Evolutionary conservation across 2,329 filamentous ascomycete species (phyloP), one percentile per base, ranked within the genome.

Genomic region (Fusarium guadeloupense): DNA sequence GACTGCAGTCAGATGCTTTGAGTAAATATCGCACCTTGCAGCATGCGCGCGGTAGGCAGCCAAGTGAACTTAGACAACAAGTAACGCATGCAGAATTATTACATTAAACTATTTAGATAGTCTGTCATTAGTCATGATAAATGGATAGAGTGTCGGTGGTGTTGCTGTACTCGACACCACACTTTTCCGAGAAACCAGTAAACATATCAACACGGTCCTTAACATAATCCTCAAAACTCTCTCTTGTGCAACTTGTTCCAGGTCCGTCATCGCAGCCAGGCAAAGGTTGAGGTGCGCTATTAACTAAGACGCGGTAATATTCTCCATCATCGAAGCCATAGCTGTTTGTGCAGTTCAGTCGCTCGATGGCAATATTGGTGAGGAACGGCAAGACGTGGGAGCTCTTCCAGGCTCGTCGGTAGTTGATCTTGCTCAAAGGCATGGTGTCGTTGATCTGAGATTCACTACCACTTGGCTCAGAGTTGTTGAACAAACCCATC

Each of bases 401-500:
- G 60, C 83, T 86, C 68, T 80, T 81, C 88, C 88, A 90, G 2
- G 80, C 83, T 21, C 88, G 83, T 20, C 80, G 78, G 71, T 86
- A 81, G 75, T 90, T 90, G 69, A 89, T 85, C 20, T 78, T 77
- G 59, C 84, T 81, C 0, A 83, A 75, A 0, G 88, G 88, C 83
- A 90, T 89, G 3, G 87, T 89, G 43, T 80, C 82, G 61, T 89
- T 89, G 62, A 85, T 75, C 13, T 69, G 56, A 13, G 81, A 72
- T 51, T 81, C 79, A 42, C 47, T 64, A 1, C 78, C 76, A 9
- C 81, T 82, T 56, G 82, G 83, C 0, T 78, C 81, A 4, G 85
- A 87, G 73, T 89, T 89, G 77, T 90, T 90, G 79, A 89, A 90
- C 5, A 91, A 77, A 0, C 88, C 88, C 73, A 90, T 80, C 1